Evolutionary conservation across 78 protist genomes (phyloP).

Genomic region (Emiliania huxleyi): DNA sequence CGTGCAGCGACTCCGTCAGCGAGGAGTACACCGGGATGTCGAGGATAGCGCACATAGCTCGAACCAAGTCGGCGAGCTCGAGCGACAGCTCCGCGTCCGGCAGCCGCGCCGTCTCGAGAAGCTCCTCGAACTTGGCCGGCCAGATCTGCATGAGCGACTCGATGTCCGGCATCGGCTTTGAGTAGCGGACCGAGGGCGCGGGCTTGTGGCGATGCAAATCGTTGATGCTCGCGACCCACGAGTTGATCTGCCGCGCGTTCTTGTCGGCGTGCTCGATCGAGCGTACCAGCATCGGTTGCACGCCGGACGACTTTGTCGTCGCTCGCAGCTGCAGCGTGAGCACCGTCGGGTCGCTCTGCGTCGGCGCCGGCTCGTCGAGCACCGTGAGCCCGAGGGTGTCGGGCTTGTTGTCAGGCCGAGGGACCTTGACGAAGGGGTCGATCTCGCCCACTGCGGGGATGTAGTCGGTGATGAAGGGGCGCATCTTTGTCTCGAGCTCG

Average conservation of each 20-base stretch:
- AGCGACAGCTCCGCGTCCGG: slow-evolving; percentile 54
- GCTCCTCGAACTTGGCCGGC: slow-evolving; percentile 64
- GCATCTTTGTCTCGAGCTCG: slow-evolving; percentile 66
- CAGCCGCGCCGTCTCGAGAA: slow-evolving; percentile 19
- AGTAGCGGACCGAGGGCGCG: slow-evolving; percentile 32
- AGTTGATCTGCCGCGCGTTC: slow-evolving; percentile 45
- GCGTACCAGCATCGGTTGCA: slow-evolving; percentile 27
- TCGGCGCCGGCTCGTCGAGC: slow-evolving; percentile 75
- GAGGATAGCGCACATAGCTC: slow-evolving; percentile 62
- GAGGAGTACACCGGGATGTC: slow-evolving; percentile 64
- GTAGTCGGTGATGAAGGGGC: slow-evolving; percentile 80
- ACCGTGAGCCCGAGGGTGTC: slow-evolving; percentile 65
- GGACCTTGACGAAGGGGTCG: slow-evolving; percentile 37
- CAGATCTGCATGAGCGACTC: slow-evolving; percentile 72
- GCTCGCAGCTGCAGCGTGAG: slow-evolving; percentile 18
- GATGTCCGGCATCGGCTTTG: slow-evolving; percentile 76
- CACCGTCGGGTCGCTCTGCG: slow-evolving; percentile 66
- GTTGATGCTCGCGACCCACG: slow-evolving; percentile 51
- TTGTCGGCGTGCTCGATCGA: slow-evolving; percentile 65
- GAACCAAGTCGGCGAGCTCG: slow-evolving; percentile 41
- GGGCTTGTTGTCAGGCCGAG: slow-evolving; percentile 63
- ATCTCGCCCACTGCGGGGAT: slow-evolving; percentile 69
- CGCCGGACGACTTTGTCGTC: not conserved
- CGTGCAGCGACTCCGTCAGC: slow-evolving; percentile 73
- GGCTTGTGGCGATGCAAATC: not conserved